Evolutionary conservation across 371 early-diverging fungal species (phyloP), one percentile per base, ranked within the genome.

Genomic region (Blakeslea trispora): DNA sequence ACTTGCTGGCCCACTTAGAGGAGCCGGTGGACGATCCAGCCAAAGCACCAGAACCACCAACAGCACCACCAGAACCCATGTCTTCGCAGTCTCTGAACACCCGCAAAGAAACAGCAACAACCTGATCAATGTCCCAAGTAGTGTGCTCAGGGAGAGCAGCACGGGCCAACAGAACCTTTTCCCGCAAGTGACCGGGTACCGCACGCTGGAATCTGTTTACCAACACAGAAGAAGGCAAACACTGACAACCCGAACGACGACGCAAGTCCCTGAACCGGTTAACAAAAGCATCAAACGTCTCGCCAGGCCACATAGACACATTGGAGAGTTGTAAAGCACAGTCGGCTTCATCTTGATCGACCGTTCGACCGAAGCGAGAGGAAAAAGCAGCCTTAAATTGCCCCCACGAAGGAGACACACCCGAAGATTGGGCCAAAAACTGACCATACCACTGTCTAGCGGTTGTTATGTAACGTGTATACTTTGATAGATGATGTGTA

Each of bases 231-330:
- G 37, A 13, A 3, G 47, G 55, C 1, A 37, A 21, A 1, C 23
- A 14, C 19, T 55, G 55, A n/a, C 39, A 37, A n/a, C 31, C 35
- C 2, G 58, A 41, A n/a, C n/a, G 44, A 7, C 58, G 44, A 45
- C 58, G 45, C 24, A 57, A 45, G 37, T 24, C 32, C 17, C 50
- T 50, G 40, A 57, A 57, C 0, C 58, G 15, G 22, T 57, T 51
- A 35, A 57, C 24, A 22, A 50, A 50, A 1, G 17, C 18, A 3
- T 51, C 58, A 24, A 50, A 18, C 0, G 45, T 18, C 14, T 57
- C 58, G 35, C 9, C 19, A 3, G 7, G 2, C 5, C 1, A 1
- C 45, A 57, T 44, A 0, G 17, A 15, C 2, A 57, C 50, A 0
- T 10, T 18, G 8, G 10, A 24, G 0, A 57, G 21, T 44, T 34